Evolutionary conservation across 805 yeast genomes (phyloP), one percentile per base, ranked within the genome.

Genomic region (Kregervanrija delftensis): DNA sequence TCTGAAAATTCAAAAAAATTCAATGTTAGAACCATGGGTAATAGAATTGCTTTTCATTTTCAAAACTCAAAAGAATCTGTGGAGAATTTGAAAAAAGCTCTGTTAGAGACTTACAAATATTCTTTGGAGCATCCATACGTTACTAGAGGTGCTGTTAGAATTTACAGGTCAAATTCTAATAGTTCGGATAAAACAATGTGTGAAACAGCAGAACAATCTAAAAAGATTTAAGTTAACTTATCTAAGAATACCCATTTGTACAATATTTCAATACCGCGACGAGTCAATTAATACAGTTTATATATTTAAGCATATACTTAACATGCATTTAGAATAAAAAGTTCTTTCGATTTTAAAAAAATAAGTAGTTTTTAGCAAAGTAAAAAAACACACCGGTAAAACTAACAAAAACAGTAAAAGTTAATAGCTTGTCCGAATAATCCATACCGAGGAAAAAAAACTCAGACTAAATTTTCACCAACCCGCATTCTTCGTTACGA

Each of bases 41-140:
- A 80, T 42, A 76, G 96, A 58, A 65, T 90, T 39, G 87, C 95
- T 1, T 83, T 89, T 72, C 96, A 87, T 54, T 80, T 78, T 62
- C 89, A 82, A 64, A 74, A 71, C 46, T 63, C 78, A 16, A 66
- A 67, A 28, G 77, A 72, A 38, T 72, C 83, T 30, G 62, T 82
- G 40, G 83, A 77, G 43, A 69, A 66, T 40, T 68, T 84, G 40
- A 83, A 82, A 55, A 57, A 59, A 39, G 82, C 82, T 2, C 64
- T 85, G 14, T 55, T 68, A 33, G 88, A 83, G 58, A 70, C 83
- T 33, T 72, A 65, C 53, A 72, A 77, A 44, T 68, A 74, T 49
- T 74, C 88, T 1, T 60, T 71, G 51, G 60, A 58, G 39, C 68
- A 77, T 51, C 88, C 88, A 31, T 74, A 68, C 45, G 15, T 30